Evolutionary conservation across 495 filamentous ascomycete species (phyloP), one percentile per base, ranked within the genome.

Genomic region (Zalerion maritima): DNA sequence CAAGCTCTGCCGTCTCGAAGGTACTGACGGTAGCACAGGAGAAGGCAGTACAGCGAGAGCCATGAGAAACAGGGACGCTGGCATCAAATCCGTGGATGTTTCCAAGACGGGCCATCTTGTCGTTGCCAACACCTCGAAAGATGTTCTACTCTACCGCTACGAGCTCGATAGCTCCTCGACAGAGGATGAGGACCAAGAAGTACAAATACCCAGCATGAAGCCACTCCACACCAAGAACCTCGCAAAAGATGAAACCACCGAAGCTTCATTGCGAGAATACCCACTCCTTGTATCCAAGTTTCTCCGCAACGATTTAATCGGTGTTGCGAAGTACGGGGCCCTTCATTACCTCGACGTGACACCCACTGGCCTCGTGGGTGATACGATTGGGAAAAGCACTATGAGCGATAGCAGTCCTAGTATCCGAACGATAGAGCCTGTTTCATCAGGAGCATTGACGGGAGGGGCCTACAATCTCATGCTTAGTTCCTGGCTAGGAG

Each of bases 401-500:
- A 12, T 25, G 1, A 13, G 47, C 0, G 28, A 34, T n/a, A n/a
- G n/a, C n/a, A n/a, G n/a, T n/a, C n/a, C n/a, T n/a, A n/a, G n/a
- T n/a, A n/a, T n/a, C n/a, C n/a, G n/a, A n/a, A n/a, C 59, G 2
- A 38, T 65, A 1, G 43, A 57, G 28, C 55, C 58, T 0, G 42
- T 63, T 1, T 38, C 49, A 29, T 32, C 37, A 14, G 31, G 40
- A 11, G 42, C 42, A 3, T 22, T 49, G 10, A 45, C 29, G 3
- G 37, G 24, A 14, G 43, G 50, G 5, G 36, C 45, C 1, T 54
- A 48, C 3, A 54, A 41, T 11, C 24, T 54, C 11, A 31, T 64
- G n/a, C 57, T 65, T 13, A 61, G 54, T 24, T 48, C 53, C 2
- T 65, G 61, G 61, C 43, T 55, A 21, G 61, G 62, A 19, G 61